Evolutionary conservation across 176 grass and related monocot genomes (phyloP).

Genomic region (Typha latifolia): DNA sequence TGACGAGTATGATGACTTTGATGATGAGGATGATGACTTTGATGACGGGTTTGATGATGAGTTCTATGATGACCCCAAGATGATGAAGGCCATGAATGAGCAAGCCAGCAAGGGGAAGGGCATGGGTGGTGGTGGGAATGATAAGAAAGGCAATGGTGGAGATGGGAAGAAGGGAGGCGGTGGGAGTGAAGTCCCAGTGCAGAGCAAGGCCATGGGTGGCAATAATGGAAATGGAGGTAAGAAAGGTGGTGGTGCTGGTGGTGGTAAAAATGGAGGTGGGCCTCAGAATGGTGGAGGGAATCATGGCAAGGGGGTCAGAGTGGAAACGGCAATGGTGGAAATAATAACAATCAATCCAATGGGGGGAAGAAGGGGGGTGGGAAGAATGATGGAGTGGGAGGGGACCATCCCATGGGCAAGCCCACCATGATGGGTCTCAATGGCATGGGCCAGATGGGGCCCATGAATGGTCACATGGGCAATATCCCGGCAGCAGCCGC

Average conservation of each 20-base stretch:
- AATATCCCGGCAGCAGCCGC: background rate
- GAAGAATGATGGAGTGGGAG: background rate
- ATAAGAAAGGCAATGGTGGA: background rate
- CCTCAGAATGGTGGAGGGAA: background rate
- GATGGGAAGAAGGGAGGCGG: background rate
- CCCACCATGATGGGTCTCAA: background rate
- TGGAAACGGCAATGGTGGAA: constrained; percentile 13
- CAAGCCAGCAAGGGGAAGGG: constrained; percentile 10
- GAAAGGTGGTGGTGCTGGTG: background rate
- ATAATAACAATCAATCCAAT: background rate
- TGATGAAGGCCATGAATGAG: constrained; percentile 6
- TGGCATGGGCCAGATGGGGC: background rate
- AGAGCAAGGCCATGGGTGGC: background rate
- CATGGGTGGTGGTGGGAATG: background rate
- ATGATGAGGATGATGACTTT: constrained; percentile 4
- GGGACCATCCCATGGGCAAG: background rate
- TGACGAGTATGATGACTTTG: constrained; percentile 3
- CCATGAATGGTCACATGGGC: background rate
- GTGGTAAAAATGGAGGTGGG: constrained; percentile 14
- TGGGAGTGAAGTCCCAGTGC: background rate
- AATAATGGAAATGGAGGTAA: background rate
- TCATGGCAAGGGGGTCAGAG: background rate
- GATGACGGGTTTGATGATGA: constrained; percentile 5
- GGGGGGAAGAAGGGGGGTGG: constrained; percentile 1
- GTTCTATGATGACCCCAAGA: constrained; percentile 12